Base-by-base conservation (phyloP, 345 rosid species). In the Acer campestre region DNA sequence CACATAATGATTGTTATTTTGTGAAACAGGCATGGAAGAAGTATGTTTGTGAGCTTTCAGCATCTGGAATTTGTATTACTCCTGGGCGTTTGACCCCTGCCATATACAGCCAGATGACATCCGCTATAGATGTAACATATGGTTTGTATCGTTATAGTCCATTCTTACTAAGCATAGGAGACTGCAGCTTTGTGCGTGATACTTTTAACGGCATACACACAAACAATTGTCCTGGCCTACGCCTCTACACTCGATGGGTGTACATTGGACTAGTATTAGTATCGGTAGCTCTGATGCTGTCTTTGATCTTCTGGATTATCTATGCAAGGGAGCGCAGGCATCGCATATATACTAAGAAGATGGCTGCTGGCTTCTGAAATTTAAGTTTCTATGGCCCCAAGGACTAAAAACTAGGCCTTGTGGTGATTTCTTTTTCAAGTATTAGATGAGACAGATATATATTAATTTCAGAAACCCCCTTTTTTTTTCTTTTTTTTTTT, bases 291-390 rank as follows among this genome's bases (percentile, higher is more conserved):
- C 98, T 94, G 44, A 94, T 96, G 99, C 83, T 91, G 38, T 96
- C 98, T 18, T 70, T 96, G 76, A 88, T 96, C 80, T 94, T 96
- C 86, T 96, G 98, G 98, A 91, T 96, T 42, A 81, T 96, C 22
- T 94, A 96, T 22, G 91, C 98, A 4, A 77, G 98, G 51, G 98
- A 96, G 85, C 83, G 98, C 44, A 80, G 93, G 77, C 98, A 96
- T 75, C 92, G 98, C 2, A 92, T 88, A 10, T 90, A 92, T 82
- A 87, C 97, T 1, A 94, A 89, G 83, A 85, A 85, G 75, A 59
- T 7, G 25, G 8, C 4, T 6, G 63, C 10, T 20, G 63, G 4
- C 23, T 59, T 59, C 63, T 59, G 22, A 59, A 18, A 35, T 35
- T 35, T 4, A 56, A n/a, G 23, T n/a, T 49, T 82, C 82, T 31